Evolutionary conservation across 2,329 filamentous ascomycete genomes (phyloP).

Genomic region (Cytospora mali): DNA sequence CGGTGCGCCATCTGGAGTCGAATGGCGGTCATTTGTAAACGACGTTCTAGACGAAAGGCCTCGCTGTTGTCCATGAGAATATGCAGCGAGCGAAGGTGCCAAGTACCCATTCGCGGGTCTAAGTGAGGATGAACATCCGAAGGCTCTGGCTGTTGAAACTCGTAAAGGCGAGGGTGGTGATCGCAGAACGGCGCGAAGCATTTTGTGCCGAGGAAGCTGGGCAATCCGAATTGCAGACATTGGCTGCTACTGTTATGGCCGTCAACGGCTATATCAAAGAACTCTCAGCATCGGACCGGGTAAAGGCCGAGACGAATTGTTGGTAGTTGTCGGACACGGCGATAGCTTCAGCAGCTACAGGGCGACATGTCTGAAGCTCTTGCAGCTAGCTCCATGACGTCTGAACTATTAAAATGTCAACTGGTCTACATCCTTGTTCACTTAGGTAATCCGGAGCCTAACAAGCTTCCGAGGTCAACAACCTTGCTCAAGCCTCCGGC

Average conservation of each 20-base stretch:
- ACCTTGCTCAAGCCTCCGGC: not conserved
- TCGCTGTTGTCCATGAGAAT: slow-evolving; percentile 8
- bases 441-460: not conserved
- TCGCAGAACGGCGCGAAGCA: slow-evolving; percentile 18
- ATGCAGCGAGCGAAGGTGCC: too few species aligned
- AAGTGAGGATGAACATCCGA: not conserved
- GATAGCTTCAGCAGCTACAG: not conserved
- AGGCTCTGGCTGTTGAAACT: not conserved
- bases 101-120: not conserved
- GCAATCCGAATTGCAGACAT: slow-evolving; percentile 22
- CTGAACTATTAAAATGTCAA: not conserved
- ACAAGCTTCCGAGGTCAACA: slow-evolving; percentile 12
- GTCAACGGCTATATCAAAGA: not conserved
- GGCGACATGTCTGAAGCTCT: slow-evolving; percentile 18
- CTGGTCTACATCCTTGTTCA: not conserved
- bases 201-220: slow-evolving; percentile 21
- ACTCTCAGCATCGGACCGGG: not conserved
- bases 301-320: not conserved
- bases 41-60: slow-evolving; percentile 4
- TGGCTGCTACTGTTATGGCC: not conserved
- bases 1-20: not conserved
- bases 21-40: not conserved
- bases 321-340: not conserved
- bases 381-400: slow-evolving; percentile 18
- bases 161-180: not conserved